Base-by-base conservation (phyloP, 257 asterid genomes). In the Solanum pinnatisectum region DNA sequence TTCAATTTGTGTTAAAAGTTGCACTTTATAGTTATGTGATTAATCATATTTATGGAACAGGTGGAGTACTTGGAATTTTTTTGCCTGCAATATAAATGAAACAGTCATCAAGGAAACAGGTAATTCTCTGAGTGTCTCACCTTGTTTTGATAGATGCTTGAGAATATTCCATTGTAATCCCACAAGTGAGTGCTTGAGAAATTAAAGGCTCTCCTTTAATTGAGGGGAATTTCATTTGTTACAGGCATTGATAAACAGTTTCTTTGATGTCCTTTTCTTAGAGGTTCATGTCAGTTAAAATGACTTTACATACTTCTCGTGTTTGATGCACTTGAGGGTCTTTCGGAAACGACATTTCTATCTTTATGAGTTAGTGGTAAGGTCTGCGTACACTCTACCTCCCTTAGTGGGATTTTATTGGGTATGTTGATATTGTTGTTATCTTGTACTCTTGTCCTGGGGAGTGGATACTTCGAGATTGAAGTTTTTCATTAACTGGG, bases 41-140 rank as follows among this genome's bases (percentile, higher is more conserved):
- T 25, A 68, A 13, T 85, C 11, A 49, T 79, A 44, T 25, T 74
- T 88, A 18, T 89, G 85, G 83, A 68, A 83, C 94, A 96, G 99
- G 87, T 96, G 99, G 99, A 95, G 92, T 87, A 94, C 95, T 94
- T 97, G 99, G 99, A 97, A 96, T 89, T 95, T 91, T 90, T 97
- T 96, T 88, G 98, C 95, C 37, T 97, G 99, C 89, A 88, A 96
- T 88, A 97, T 97, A 91, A 92, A 90, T 88, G 99, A 97, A 90
- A 89, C 88, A n/a, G 93, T 96, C 46, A 94, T 97, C 93, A 96
- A 79, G 91, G 99, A 95, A 93, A 97, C 98, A 89, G 99, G 99
- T 97, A 91, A 67, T 85, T 49, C 74, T 86, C 84, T 71, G 46
- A 30, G 42, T 65, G 1, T 18, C 42, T 10, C 35, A 49, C 46